Evolutionary conservation across 106 monocot species (phyloP), one percentile per base, ranked within the genome.

Genomic region (Acorus gramineus): DNA sequence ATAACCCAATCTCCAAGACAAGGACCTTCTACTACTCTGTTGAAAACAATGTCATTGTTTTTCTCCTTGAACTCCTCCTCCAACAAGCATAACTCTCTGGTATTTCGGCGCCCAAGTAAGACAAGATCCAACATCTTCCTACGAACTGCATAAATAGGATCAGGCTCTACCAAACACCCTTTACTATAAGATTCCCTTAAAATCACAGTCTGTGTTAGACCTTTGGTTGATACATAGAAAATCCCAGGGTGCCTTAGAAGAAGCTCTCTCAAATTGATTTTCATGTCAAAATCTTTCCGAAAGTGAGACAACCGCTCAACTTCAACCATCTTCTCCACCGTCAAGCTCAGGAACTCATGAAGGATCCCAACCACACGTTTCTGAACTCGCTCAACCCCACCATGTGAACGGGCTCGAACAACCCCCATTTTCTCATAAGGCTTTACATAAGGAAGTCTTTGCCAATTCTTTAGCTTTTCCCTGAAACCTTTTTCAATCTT

Each of bases 151-250:
- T 89, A 79, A 5, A 93, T 67, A 9, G 85, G 78, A 56, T 89
- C 79, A 2, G 78, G 76, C 61, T 89, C 85, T 8, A 89, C n/a
- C 69, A 89, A 57, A 56, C 73, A 69, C 10, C 81, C 82, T 76
- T 74, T 85, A 5, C 61, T 53, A 66, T 83, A 93, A 8, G 80
- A 78, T 62, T 85, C 93, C 46, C 88, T 73, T 3, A 93, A 74
- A 58, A 89, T 67, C 46, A 93, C 88, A 13, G 80, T 81, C 50
- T 73, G 89, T 3, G 73, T 65, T 42, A 57, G 63, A 50, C 76
- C 83, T 72, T 83, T 88, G 2, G 85, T 89, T n/a, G 88, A 93
- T 45, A 93, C 70, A 63, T 89, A 93, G 46, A 89, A 93, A 10
- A 93, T 89, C 11, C 93, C 93, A 6, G 88, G 93, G 57, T 89